phyloP scores from a whole-genome alignment of 2,329 filamentous ascomycete species.

The Endoconidiophora laricicola region DNA sequence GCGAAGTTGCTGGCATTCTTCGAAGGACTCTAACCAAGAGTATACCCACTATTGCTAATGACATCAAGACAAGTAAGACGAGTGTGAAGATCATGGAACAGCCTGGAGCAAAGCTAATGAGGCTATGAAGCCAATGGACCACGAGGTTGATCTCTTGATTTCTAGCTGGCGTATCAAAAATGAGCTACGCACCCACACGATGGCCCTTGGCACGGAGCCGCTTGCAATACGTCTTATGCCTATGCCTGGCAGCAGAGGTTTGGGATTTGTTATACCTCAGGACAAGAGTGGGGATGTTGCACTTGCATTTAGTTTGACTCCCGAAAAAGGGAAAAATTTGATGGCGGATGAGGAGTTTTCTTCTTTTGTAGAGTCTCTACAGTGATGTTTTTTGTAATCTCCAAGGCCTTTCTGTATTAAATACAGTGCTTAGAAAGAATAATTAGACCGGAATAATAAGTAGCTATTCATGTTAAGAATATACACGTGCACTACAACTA shows the following conservation, averaged over 20 bases:
- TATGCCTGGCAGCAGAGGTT: background rate
- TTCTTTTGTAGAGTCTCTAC: too few species aligned
- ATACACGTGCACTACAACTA: too few species aligned
- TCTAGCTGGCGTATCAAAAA: background rate
- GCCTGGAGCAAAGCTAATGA: background rate
- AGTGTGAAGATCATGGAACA: background rate
- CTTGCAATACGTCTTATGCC: background rate
- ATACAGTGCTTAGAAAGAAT: too few species aligned
- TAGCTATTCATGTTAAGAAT: too few species aligned
- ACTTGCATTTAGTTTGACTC: background rate
- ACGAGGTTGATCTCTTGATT: background rate
- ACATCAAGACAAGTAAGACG: too few species aligned
- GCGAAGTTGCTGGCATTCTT: background rate
- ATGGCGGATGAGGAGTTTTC: slow-evolving; percentile 2
- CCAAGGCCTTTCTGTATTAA: too few species aligned
- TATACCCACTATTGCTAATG: background rate
- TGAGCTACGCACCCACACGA: background rate
- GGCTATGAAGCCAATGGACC: background rate
- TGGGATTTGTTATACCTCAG: background rate
- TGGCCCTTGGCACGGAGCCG: background rate
- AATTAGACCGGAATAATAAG: too few species aligned
- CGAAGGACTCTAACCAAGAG: background rate
- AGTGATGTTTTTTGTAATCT: too few species aligned
- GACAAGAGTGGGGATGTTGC: background rate
- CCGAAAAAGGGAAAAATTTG: background rate